Evolutionary conservation across 805 yeast species (phyloP), one percentile per base, ranked within the genome.

Genomic region (Hanseniaspora guilliermondii): DNA sequence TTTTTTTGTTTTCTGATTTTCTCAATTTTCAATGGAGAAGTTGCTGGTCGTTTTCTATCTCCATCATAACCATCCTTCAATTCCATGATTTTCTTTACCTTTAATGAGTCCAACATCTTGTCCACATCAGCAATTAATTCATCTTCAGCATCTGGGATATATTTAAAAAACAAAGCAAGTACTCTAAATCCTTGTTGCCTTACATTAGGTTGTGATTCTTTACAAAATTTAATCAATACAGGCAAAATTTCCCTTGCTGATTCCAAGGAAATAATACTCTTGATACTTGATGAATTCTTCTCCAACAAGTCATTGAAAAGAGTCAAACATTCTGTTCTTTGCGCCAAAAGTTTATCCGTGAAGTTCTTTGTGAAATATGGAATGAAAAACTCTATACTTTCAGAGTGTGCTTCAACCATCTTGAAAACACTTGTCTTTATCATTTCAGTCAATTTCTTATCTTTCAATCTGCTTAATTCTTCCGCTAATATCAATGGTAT

Each of bases 141-240:
- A 52, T 88, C 71, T 61, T 79, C 83, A 0, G 96, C 96, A 14
- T 52, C 41, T 21, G 25, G 35, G 6, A 82, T 74, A n/a, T 87
- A 76, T 65, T 85, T 87, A 83, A 86, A 82, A 49, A 88, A 66
- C 0, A 85, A 79, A 6, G 96, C 97, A 37, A 88, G 75, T 60
- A 82, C 73, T 61, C 83, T 85, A 45, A 87, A 83, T 0, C 91
- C 83, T 4, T 82, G 80, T 49, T 81, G 77, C 63, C 98, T 78
- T 2, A 86, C 83, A 1, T 91, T 85, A 47, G 87, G 94, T 64
- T 83, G 85, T 0, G 95, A 81, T 60, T 93, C 98, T 40, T 78
- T 73, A 41, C 87, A 75, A n/a, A 86, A 71, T 61, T 82, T 85
- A 8, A 77, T 71, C 1, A 80, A 76, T 1, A 71, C 65, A 1